Base-by-base conservation (phyloP, 768 basidiomycete species). In the Guyanaporus albipodus region DNA sequence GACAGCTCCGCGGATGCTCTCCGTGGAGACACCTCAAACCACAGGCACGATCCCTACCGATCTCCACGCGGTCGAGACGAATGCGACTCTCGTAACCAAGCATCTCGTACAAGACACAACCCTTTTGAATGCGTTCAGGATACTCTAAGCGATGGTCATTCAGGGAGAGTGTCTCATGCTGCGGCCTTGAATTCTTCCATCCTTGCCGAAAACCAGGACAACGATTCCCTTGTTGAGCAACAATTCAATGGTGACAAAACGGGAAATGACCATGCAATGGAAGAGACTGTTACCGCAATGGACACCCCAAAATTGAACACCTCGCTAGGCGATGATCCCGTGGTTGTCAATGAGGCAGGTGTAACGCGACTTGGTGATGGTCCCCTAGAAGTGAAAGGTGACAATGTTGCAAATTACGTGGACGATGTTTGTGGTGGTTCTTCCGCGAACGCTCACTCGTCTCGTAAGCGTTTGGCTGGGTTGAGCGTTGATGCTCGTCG, bases 401-500 rank as follows among this genome's bases (percentile, higher is more conserved):
- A 49, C 38, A 28, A 26, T 21, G 28, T 14, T 29, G 23, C 34
- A n/a, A 23, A 44, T 54, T 42, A 37, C 46, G 49, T 50, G 48
- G 52, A 38, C 40, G 44, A 48, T 2, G 46, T 40, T 32, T 6
- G 29, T 29, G 10, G 12, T 31, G 46, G 26, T 49, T 56, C 57
- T 52, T 42, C 52, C 53, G 57, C 54, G 50, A 50, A 49, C 19
- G 18, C 47, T 42, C 47, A 4, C 6, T 6, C 15, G 19, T 52
- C 63, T 55, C 61, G 49, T 58, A 55, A 63, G 32, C 56, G 46
- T n/a, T 34, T 27, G 35, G 40, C 37, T 33, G 44, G 36, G 19
- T 27, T 18, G 39, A 37, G 2, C 23, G 17, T 33, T 22, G 53
- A 53, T 38, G 63, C 64, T 33, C 72, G 73, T 46, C 64, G n/a